Evolutionary conservation across 305 asterid genomes (phyloP).

Genomic region (Striga hermonthica): DNA sequence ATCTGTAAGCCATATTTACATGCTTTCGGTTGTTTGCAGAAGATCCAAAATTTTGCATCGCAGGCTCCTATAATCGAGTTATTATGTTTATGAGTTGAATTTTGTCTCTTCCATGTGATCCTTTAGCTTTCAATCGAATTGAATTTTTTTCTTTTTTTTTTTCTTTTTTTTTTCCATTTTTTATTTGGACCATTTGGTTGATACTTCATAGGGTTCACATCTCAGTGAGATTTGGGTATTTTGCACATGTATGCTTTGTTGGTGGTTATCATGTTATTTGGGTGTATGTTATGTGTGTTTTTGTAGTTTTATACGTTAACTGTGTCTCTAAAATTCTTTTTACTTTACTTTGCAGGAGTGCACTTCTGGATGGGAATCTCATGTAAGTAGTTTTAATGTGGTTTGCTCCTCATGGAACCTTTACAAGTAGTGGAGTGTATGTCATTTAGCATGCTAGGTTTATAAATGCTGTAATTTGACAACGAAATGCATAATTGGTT

Average conservation of each 20-base stretch:
- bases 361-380: conserved; percentile 87
- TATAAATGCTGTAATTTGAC: too few relatives aligned
- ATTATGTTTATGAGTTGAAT: neutral
- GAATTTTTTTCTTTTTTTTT: neutral
- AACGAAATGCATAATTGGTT: too few relatives aligned
- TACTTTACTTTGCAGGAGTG: conserved; percentile 48
- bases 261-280: too few relatives aligned
- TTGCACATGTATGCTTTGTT: conserved; percentile 5
- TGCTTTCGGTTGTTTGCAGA: neutral
- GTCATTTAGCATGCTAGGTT: neutral
- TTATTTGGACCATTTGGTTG: neutral
- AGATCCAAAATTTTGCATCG: conserved; percentile 9
- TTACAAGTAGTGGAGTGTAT: conserved; percentile 17
- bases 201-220: neutral
- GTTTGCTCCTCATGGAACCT: conserved; percentile 15
- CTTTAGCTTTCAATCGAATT: neutral
- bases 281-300: too few relatives aligned
- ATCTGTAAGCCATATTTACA: conserved; percentile 39
- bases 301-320: too few relatives aligned
- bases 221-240: conserved; percentile 8
- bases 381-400: conserved; percentile 52
- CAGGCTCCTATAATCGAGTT: too few relatives aligned
- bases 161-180: too few relatives aligned
- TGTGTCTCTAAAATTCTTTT: neutral
- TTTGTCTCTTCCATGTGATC: neutral